Evolutionary conservation across 1,139 yeast genomes (phyloP).

Genomic region (Geotrichum restrictum): DNA sequence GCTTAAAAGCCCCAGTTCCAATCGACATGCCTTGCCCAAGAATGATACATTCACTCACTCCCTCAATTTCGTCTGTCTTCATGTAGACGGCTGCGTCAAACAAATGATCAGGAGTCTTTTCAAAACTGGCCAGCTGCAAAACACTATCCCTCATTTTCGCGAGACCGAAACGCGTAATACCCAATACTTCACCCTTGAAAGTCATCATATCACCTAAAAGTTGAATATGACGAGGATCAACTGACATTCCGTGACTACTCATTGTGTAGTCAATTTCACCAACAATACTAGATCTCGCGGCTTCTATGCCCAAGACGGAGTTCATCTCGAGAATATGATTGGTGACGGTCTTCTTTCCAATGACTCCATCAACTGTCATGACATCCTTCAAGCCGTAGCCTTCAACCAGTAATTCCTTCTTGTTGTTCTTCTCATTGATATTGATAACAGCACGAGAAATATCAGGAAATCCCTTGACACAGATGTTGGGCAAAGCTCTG

Average conservation of each 20-base stretch:
- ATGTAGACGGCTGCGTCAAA: slow-evolving; percentile 97
- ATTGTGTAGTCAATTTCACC: slow-evolving; percentile 95
- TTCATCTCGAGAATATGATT: slow-evolving; percentile 90
- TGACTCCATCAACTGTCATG: slow-evolving; percentile 95
- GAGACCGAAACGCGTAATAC: slow-evolving; percentile 95
- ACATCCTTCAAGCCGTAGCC: slow-evolving; percentile 96
- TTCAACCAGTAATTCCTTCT: slow-evolving; percentile 89
- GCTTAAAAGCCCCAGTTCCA: slow-evolving; percentile 95
- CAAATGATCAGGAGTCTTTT: slow-evolving; percentile 96
- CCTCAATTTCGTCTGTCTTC: slow-evolving; percentile 94
- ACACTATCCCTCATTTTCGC: slow-evolving; percentile 99
- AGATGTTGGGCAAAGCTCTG: slow-evolving; percentile 78
- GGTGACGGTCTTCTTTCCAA: slow-evolving; percentile 81
- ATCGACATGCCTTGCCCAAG: slow-evolving; percentile 96
- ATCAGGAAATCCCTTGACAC: slow-evolving; percentile 87
- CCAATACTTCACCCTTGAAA: slow-evolving; percentile 95
- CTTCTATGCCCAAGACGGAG: slow-evolving; percentile 92
- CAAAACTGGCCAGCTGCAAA: slow-evolving; percentile 92
- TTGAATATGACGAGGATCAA: slow-evolving; percentile 98
- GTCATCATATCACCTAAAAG: slow-evolving; percentile 98
- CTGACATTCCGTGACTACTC: slow-evolving; percentile 99
- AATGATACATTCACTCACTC: slow-evolving; percentile 96
- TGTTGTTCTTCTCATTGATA: slow-evolving; percentile 74
- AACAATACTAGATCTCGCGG: slow-evolving; percentile 89
- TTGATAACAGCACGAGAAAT: slow-evolving; percentile 95